A percentile compares a stretch with the other conserved stretches of the same genome.
Evolutionary conservation across 768 basidiomycete genomes (phyloP).

Genomic region (Amanita subjunquillea): DNA sequence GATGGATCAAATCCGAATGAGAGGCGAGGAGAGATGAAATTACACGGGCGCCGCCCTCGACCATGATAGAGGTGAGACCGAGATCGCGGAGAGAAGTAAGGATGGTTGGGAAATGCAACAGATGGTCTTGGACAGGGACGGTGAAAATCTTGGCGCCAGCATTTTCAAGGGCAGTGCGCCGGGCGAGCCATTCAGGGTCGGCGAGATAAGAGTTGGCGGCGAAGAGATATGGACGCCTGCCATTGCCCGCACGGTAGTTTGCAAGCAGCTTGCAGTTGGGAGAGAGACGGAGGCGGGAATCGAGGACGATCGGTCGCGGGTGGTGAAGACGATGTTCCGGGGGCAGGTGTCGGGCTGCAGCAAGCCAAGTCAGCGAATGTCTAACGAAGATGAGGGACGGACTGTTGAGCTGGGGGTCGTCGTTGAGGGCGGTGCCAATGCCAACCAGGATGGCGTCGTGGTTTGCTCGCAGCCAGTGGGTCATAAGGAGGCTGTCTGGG

Average conservation of each 20-base stretch:
- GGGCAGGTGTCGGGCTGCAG: constrained; percentile 48
- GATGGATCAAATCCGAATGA: constrained; percentile 41
- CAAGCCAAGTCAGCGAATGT: not conserved
- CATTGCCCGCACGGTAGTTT: constrained; percentile 49
- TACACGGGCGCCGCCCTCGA: constrained; percentile 86
- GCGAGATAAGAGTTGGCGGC: constrained; percentile 21
- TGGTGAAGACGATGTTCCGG: constrained; percentile 28
- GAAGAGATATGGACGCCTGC: constrained; percentile 68
- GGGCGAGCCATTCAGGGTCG: constrained; percentile 19
- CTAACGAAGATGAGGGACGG: constrained; percentile 12
- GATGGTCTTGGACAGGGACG: constrained; percentile 1
- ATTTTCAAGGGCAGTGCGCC: constrained; percentile 35
- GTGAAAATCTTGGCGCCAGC: constrained; percentile 59
- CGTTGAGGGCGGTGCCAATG: constrained; percentile 80
- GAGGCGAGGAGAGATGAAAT: constrained; percentile 59
- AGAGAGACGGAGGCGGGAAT: constrained; percentile 59
- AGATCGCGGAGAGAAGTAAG: constrained; percentile 41
- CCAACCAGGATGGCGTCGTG: constrained; percentile 93
- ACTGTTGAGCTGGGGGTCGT: constrained; percentile 95
- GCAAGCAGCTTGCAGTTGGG: constrained; percentile 57
- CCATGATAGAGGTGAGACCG: constrained; percentile 77
- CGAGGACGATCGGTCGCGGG: constrained; percentile 83
- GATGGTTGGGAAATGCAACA: constrained; percentile 35
- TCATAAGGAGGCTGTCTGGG: constrained; percentile 83
- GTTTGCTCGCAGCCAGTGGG: constrained; percentile 88